These are phyloP conservation scores for Steccherinum ochraceum DNA, from an alignment of 768 basidiomycete genomes.

Conservation along the genomic window DNA sequence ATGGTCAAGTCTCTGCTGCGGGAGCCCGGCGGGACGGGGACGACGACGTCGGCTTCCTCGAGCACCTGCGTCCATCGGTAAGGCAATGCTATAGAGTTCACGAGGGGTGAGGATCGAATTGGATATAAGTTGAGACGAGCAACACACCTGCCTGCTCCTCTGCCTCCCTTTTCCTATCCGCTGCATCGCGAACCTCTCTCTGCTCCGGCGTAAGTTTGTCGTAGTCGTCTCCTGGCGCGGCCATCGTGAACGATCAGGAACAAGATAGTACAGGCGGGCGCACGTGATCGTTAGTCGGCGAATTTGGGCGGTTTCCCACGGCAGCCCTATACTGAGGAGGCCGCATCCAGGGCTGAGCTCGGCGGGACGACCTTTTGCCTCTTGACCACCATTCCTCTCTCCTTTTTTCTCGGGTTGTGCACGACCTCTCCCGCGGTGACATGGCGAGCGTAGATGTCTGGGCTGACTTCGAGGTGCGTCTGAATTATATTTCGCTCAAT, in stretches of 20 bases:
- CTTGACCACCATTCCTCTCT: not conserved
- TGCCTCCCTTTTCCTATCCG: constrained; percentile 60
- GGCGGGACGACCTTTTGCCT: not conserved
- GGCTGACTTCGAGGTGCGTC: constrained; percentile 68
- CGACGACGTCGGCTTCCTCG: constrained; percentile 73
- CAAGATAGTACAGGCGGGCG: constrained; percentile 13
- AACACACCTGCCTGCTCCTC: constrained; percentile 79
- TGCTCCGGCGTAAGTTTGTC: constrained; percentile 76
- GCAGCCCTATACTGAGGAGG: not conserved
- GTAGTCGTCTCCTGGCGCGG: constrained; percentile 46
- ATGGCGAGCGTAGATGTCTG: constrained; percentile 64
- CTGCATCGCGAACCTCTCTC: constrained; percentile 64
- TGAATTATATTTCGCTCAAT: constrained; percentile 6
- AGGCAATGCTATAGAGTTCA: constrained; percentile 57
- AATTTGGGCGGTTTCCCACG: not conserved
- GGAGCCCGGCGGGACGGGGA: constrained; percentile 86
- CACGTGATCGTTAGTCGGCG: constrained; percentile 18
- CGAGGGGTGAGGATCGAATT: constrained; percentile 4
- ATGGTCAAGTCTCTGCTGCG: constrained; percentile 71
- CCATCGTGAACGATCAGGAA: constrained; percentile 18
- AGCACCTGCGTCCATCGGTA: constrained; percentile 91
- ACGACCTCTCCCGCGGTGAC: constrained; percentile 3
- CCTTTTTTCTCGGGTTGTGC: constrained; percentile 1
- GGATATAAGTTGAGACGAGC: not conserved
- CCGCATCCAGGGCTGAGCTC: not conserved